Evolutionary conservation across 2,329 filamentous ascomycete genomes (phyloP).

Genomic region (Phyllosticta citribraziliensis): DNA sequence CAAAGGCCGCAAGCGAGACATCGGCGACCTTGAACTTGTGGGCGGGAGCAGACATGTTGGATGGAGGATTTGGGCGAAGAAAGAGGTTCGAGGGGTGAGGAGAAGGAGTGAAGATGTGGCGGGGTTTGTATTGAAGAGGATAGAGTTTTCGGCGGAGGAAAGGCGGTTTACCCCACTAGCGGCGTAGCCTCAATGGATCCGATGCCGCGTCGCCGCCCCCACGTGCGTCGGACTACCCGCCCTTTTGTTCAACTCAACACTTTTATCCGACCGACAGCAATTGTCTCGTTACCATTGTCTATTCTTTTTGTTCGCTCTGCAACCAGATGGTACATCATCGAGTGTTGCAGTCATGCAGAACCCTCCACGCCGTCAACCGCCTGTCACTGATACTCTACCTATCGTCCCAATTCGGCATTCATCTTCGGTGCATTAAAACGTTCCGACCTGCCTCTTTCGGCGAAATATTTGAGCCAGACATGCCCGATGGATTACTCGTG

Average conservation of each 20-base stretch:
- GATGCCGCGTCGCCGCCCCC: background rate
- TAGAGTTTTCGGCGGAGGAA: background rate
- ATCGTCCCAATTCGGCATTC: background rate
- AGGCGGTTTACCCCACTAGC: background rate
- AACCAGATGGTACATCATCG: background rate
- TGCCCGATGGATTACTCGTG: background rate
- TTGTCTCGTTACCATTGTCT: background rate
- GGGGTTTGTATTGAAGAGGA: constrained; percentile 7
- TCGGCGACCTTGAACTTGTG: constrained; percentile 97
- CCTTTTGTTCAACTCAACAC: background rate
- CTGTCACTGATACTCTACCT: background rate
- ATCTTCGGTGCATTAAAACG: background rate
- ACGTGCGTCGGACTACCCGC: background rate
- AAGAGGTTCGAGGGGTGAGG: constrained; percentile 14
- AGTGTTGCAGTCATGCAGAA: too few relatives aligned
- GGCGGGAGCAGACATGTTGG: constrained; percentile 64
- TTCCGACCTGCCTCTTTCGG: background rate
- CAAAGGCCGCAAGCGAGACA: constrained; percentile 92
- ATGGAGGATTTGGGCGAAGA: constrained; percentile 12
- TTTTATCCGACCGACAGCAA: background rate
- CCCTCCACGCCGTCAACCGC: background rate
- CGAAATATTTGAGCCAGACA: background rate
- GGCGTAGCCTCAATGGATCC: background rate
- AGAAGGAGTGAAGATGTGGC: constrained; percentile 13
- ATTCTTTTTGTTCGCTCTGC: background rate